Evolutionary conservation across 148 eudicot species (phyloP).

Genomic region (Gaultheria prostrata): DNA sequence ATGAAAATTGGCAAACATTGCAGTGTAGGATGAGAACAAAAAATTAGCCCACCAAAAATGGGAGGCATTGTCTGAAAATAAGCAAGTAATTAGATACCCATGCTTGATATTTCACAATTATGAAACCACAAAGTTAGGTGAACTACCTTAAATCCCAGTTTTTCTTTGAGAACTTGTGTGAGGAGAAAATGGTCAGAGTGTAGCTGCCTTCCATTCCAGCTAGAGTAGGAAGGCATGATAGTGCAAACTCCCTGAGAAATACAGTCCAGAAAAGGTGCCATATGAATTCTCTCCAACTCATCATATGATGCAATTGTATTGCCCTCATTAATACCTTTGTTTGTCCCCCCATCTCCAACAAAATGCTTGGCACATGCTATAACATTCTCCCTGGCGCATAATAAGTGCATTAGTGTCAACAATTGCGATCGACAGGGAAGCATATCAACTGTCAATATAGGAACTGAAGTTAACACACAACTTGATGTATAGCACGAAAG

Average conservation of each 20-base stretch:
- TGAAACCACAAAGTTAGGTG: not conserved
- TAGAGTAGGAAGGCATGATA: constrained; percentile 84
- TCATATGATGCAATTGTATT: constrained; percentile 60
- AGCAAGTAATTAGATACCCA: not conserved
- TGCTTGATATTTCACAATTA: not conserved
- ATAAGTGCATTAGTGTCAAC: not conserved
- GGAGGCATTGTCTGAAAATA: not conserved
- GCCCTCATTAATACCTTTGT: constrained; percentile 75
- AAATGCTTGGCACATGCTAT: constrained; percentile 91
- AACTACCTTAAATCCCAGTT: constrained; percentile 72
- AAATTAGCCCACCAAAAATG: not conserved
- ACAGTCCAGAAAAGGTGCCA: constrained; percentile 80
- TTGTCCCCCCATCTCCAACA: constrained; percentile 88
- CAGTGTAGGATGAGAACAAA: not conserved
- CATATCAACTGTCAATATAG: not conserved
- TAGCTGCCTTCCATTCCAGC: constrained; percentile 70
- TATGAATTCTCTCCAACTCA: constrained; percentile 69
- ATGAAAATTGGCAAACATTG: constrained; percentile 12
- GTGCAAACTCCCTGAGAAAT: constrained; percentile 81
- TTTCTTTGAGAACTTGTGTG: constrained; percentile 65
- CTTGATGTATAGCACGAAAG: not conserved
- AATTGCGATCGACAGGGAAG: not conserved
- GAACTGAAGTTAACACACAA: not conserved
- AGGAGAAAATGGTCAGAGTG: constrained; percentile 67
- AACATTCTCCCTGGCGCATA: constrained; percentile 61